phyloP scores from a whole-genome alignment of 2,329 filamentous ascomycete genomes.

The Verruconis gallopava region DNA sequence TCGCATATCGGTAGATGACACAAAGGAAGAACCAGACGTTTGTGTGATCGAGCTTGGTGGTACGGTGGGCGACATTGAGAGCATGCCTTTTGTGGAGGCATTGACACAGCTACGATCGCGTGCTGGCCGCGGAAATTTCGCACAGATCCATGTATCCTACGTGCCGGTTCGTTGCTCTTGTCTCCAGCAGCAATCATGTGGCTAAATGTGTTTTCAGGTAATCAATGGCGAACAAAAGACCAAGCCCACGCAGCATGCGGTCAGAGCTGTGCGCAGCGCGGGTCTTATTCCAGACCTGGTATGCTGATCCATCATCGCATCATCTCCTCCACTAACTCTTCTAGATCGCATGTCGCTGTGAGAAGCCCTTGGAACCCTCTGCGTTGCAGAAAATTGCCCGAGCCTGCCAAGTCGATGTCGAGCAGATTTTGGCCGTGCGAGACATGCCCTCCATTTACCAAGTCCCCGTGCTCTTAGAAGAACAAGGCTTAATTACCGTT shows the following conservation, averaged over 20 bases:
- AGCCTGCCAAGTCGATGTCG: conserved; percentile 73
- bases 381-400: conserved; percentile 81
- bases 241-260: conserved; percentile 88
- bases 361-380: conserved; percentile 55
- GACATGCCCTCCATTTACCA: conserved; percentile 89
- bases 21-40: conserved; percentile 70
- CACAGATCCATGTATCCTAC: conserved; percentile 80
- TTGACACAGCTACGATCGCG: conserved; percentile 64
- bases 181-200: too few relatives aligned
- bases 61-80: conserved; percentile 72
- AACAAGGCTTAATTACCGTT: conserved; percentile 61
- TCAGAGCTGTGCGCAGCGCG: conserved; percentile 70
- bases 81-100: conserved; percentile 77
- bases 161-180: too few relatives aligned
- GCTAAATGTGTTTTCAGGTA: too few relatives aligned
- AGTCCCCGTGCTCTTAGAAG: conserved; percentile 79
- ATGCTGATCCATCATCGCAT: conserved; percentile 18
- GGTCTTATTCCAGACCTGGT: conserved; percentile 52
- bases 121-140: conserved; percentile 65
- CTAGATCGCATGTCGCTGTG: conserved; percentile 85
- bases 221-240: conserved; percentile 77
- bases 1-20: conserved; percentile 74
- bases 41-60: conserved; percentile 70
- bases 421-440: conserved; percentile 77
- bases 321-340: neutral